Base-by-base conservation (phyloP, 306 rosid species). In the Datisca glomerata region DNA sequence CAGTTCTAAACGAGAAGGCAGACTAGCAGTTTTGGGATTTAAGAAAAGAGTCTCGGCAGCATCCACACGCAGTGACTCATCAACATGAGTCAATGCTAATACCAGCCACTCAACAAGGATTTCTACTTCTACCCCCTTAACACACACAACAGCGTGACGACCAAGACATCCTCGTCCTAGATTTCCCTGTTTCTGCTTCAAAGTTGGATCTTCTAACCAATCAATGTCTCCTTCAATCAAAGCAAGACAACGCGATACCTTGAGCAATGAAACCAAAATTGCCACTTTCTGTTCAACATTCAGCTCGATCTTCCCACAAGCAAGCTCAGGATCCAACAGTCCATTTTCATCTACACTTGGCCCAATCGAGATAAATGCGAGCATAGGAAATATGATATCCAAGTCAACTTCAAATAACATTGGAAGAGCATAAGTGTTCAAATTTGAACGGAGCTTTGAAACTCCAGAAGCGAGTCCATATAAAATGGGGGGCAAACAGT, bases 41-140 rank as follows among this genome's bases (percentile, higher is more conserved):
- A 84, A 64, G 71, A 89, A 89, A 66, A 89, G 86, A 20, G 66
- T 57, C 70, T 80, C 98, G 1, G 98, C 98, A 60, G 93, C 84
- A 70, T 89, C 98, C 33, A 84, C 91, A 21, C 98, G 98, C 12
- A 89, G 81, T 45, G 81, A 68, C 73, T 89, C 98, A 37, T 89
- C 98, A 55, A 78, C 72, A 46, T 89, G 93, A 39, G 98, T 80
- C 74, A 89, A 61, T 16, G 95, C 98, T 70, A 74, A 61, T 41
- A 74, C 76, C 47, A 89, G 71, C 98, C 98, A 89, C 42, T 74
- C 84, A 42, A 84, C 93, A 59, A 45, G 65, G 67, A 89, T 70
- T 65, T 72, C 74, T 52, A 89, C 53, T 61, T 72, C 44, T 61
- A 67, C 59, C 45, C 95, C 98, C 73, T 80, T 89, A 45, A 89